Evolutionary conservation across 2,329 filamentous ascomycete genomes (phyloP).

Genomic region (Dothideomycetidae sp.): DNA sequence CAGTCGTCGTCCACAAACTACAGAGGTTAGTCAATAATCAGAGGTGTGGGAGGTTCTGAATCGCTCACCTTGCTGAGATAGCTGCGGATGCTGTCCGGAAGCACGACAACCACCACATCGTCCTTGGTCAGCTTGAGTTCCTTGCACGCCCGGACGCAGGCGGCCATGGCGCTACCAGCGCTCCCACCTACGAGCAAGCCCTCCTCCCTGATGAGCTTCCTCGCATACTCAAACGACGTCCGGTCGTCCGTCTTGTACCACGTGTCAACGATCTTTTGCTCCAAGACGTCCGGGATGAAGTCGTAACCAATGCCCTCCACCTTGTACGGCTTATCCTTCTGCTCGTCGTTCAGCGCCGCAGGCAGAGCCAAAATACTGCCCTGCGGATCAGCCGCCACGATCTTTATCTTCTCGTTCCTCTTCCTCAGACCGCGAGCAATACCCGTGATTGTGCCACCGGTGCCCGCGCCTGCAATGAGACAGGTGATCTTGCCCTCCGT

Average conservation of each 20-base stretch:
- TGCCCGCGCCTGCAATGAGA: constrained; percentile 83
- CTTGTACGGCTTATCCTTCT: constrained; percentile 78
- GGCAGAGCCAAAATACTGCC: constrained; percentile 85
- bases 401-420: constrained; percentile 71
- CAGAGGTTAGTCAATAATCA: not conserved
- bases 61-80: constrained; percentile 74
- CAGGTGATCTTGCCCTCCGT: constrained; percentile 66
- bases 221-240: constrained; percentile 81
- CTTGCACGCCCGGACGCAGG: constrained; percentile 60
- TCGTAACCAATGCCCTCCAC: constrained; percentile 98
- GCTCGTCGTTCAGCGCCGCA: constrained; percentile 61
- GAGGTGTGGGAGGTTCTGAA: not conserved
- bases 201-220: constrained; percentile 83
- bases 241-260: constrained; percentile 98
- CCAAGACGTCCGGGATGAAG: constrained; percentile 88
- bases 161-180: constrained; percentile 82
- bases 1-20: constrained; percentile 95
- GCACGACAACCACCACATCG: constrained; percentile 77
- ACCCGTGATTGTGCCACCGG: constrained; percentile 88
- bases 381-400: constrained; percentile 83
- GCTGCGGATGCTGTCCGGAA: constrained; percentile 92
- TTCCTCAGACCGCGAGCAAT: constrained; percentile 74
- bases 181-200: constrained; percentile 86
- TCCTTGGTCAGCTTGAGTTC: constrained; percentile 66
- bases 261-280: constrained; percentile 64